A percentile compares a stretch with the other conserved stretches of the same genome.
These are phyloP conservation scores for Suillus fuscotomentosus DNA, from an alignment of 768 basidiomycete genomes.

Conservation along the genomic window DNA sequence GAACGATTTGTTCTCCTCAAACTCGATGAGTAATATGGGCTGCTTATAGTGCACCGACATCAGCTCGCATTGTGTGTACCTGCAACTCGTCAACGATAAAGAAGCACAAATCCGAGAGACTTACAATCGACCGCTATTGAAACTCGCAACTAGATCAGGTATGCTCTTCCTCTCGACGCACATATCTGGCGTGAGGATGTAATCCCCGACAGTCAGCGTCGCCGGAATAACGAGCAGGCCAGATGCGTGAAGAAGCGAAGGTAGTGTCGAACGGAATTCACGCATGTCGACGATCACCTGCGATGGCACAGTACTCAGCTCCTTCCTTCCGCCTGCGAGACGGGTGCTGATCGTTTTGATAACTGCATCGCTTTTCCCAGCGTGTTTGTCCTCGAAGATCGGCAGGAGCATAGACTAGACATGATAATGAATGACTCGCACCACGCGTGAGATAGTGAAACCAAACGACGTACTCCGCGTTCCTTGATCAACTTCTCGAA, in stretches of 20 bases:
- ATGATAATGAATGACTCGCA: background rate
- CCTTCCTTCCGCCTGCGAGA: slow-evolving; percentile 81
- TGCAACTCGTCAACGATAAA: slow-evolving; percentile 28
- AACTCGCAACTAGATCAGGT: slow-evolving; percentile 88
- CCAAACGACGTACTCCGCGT: slow-evolving; percentile 64
- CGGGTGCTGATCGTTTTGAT: slow-evolving; percentile 84
- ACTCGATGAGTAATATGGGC: slow-evolving; percentile 91
- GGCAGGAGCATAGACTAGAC: slow-evolving; percentile 86
- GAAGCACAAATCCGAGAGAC: slow-evolving; percentile 30
- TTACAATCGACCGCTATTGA: slow-evolving; percentile 91
- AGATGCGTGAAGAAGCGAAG: slow-evolving; percentile 84
- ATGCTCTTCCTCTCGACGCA: slow-evolving; percentile 96
- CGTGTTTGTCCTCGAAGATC: slow-evolving; percentile 60
- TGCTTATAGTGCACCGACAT: slow-evolving; percentile 97
- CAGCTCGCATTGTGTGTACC: slow-evolving; percentile 94
- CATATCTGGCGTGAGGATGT: slow-evolving; percentile 92
- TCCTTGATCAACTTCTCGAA: slow-evolving; percentile 93
- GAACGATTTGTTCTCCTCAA: slow-evolving; percentile 96
- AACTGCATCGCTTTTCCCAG: slow-evolving; percentile 49
- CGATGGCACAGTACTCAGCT: slow-evolving; percentile 62
- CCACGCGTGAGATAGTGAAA: background rate
- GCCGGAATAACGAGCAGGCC: slow-evolving; percentile 81
- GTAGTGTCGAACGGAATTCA: slow-evolving; percentile 92
- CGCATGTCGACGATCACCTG: slow-evolving; percentile 97
- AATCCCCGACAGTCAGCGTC: slow-evolving; percentile 94